Evolutionary conservation across 148 eudicot genomes (phyloP), one percentile per base, ranked within the genome.

Genomic region (Dysphania ambrosioides): DNA sequence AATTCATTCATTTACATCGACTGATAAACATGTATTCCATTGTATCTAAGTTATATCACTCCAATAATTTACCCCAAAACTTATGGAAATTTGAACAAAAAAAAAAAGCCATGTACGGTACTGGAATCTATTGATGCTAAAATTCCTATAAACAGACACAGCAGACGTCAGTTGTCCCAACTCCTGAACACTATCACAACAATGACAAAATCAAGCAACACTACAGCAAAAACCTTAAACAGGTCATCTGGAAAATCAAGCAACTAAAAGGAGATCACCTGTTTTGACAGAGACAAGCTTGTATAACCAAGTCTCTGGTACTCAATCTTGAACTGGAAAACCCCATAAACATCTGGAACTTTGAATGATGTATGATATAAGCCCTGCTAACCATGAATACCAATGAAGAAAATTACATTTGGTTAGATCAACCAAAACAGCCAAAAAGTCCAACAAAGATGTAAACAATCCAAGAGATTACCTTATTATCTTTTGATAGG

Each of bases 401-500:
- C 61, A 41, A 67, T 30, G 29, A 65, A 44, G 40, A 53, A 6
- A n/a, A n/a, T n/a, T n/a, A 32, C 35, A 32, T 35, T 68, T 12
- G 21, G 15, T n/a, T 29, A 2, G 0, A 38, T 58, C 11, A 71
- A 16, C 11, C 29, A 49, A 57, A n/a, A 56, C 23, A 53, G 2
- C 3, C 0, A 53, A 24, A 55, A n/a, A 6, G 31, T 47, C 34
- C 41, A 66, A 8, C 12, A 21, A 53, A 19, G 29, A 23, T 23
- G 13, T 13, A 30, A 13, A 36, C 21, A 9, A 75, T 67, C 15
- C 18, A 30, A 40, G 30, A 59, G 38, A 41, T 78, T 78, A 78
- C 81, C 81, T 30, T 73, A 68, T 66, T 78, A 41, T 78, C 57
- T 36, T 78, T 89, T 49, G 93, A 85, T 56, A 93, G 68, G 30